A percentile compares a stretch with the other conserved stretches of the same genome.
Conservation (phyloP, 2,329 filamentous ascomycete genomes). For the Pezicula rhizophila region DNA sequence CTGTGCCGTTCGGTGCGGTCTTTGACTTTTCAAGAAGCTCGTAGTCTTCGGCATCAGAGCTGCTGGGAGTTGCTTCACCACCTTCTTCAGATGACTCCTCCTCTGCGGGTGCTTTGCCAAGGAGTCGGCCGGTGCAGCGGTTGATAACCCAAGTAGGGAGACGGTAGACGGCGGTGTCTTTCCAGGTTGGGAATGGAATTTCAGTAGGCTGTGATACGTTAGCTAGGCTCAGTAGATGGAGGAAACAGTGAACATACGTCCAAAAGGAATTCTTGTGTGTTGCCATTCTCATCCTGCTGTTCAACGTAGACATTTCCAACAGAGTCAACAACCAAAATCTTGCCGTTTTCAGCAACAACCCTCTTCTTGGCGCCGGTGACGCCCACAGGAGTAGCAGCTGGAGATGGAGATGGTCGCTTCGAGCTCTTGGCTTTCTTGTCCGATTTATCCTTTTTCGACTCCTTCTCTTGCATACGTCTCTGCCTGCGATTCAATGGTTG, state of each 20-base stretch:
- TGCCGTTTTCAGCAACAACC: conserved; percentile 90
- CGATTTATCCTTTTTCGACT: conserved; percentile 64
- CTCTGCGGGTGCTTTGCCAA: conserved; percentile 32
- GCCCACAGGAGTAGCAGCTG: conserved; percentile 37
- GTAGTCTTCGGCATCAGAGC: conserved; percentile 55
- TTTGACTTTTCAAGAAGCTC: conserved; percentile 53
- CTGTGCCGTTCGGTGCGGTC: conserved; percentile 22
- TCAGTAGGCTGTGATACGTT: conserved; percentile 60
- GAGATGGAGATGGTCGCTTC: conserved; percentile 40
- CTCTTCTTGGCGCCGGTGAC: conserved; percentile 76
- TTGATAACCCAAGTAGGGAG: conserved; percentile 70
- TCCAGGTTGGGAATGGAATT: conserved; percentile 68
- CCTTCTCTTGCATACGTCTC: conserved; percentile 82
- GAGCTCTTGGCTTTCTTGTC: conserved; percentile 45
- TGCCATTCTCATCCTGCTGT: conserved; percentile 81
- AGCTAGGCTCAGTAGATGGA: conserved; percentile 2
- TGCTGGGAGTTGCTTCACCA: conserved; percentile 41
- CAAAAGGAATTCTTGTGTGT: conserved; percentile 75
- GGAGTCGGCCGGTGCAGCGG: conserved; percentile 44
- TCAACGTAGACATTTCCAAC: conserved; percentile 93
- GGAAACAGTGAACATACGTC: conserved; percentile 56
- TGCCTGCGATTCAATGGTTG: conserved; percentile 73
- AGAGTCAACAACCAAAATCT: conserved; percentile 87
- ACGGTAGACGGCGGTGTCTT: conserved; percentile 75
- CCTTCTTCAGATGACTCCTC: conserved; percentile 33